Percentiles rank a stretch among this genome's conserved stretches.
These are phyloP conservation scores for Cytospora piceicola DNA, from an alignment of 2,329 filamentous ascomycete species.

Conservation along the genomic window DNA sequence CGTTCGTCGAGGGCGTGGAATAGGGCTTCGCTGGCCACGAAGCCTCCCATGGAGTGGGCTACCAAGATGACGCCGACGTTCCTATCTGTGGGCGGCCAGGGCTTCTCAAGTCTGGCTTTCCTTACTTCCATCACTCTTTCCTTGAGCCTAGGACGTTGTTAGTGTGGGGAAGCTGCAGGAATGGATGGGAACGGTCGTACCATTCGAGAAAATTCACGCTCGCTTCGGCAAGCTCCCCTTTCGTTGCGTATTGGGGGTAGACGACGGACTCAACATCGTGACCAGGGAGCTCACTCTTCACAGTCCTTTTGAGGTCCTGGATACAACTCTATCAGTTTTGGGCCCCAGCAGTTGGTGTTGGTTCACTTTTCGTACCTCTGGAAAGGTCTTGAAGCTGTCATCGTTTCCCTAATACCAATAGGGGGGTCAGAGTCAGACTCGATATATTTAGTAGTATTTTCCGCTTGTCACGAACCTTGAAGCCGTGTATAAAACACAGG, in stretches of 20 bases:
- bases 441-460: neutral
- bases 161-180: neutral
- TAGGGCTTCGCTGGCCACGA: slow-evolving; percentile 82
- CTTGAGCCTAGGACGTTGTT: slow-evolving; percentile 63
- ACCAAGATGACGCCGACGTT: slow-evolving; percentile 78
- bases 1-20: slow-evolving; percentile 71
- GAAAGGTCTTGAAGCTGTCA: slow-evolving; percentile 71
- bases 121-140: slow-evolving; percentile 77
- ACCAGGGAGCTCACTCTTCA: slow-evolving; percentile 62
- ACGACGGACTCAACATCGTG: slow-evolving; percentile 64
- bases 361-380: slow-evolving; percentile 45
- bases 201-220: slow-evolving; percentile 52
- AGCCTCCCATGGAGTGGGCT: slow-evolving; percentile 86
- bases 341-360: neutral
- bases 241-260: slow-evolving; percentile 75
- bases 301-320: slow-evolving; percentile 59
- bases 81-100: slow-evolving; percentile 79
- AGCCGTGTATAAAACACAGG: slow-evolving; percentile 76
- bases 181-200: slow-evolving; percentile 36
- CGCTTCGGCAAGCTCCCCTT: slow-evolving; percentile 64
- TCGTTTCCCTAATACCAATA: slow-evolving; percentile 59
- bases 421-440: neutral
- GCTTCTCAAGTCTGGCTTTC: slow-evolving; percentile 70
- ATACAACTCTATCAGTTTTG: slow-evolving; percentile 13
- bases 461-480: slow-evolving; percentile 57